Base-by-base conservation (phyloP, 352 stramenopile genomes). In the Globisporangium paroecandrum region DNA sequence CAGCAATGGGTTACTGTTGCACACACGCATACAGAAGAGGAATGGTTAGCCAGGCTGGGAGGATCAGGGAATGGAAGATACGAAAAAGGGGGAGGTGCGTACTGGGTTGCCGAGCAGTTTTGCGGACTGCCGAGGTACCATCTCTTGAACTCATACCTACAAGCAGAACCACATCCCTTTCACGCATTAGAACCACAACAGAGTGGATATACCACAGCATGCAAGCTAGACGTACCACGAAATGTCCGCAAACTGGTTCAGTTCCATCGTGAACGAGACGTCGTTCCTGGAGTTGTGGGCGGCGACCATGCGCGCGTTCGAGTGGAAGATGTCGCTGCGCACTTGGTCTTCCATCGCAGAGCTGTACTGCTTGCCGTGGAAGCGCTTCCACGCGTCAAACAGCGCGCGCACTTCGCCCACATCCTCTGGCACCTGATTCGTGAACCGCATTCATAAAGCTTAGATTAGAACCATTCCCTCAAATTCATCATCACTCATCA, bases 231-330 rank as follows among this genome's bases (percentile, higher is more conserved):
- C 69, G 12, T 69, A 89, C 81, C 86, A 94, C 6, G 86, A 91
- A 2, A 71, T 69, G 54, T 94, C 86, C 7, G 83, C 86, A 72
- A 94, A 94, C 65, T 85, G 57, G 68, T 94, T 94, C 7, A 92
- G 73, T 69, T 91, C 83, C 76, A 94, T 81, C 0, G 76, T 83
- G 69, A 89, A 94, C 49, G 70, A 77, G 43, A 63, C 77, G 66
- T 76, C 64, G 15, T 64, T 49, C n/a, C 75, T 69, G 36, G 53
- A 68, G 66, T 94, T 94, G 72, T 94, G 87, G 20, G 53, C 53
- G 2, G 78, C 83, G n/a, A 94, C 77, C 20, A 78, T 68, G n/a
- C 70, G 77, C 15, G 79, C 81, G 60, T 93, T 94, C 18, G 74
- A 62, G 58, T 81, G 69, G 58, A 94, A 94, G 36, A 90, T 78